phyloP scores from a whole-genome alignment of 1,284 basidiomycete genomes.

The Gomphus bonarii region DNA sequence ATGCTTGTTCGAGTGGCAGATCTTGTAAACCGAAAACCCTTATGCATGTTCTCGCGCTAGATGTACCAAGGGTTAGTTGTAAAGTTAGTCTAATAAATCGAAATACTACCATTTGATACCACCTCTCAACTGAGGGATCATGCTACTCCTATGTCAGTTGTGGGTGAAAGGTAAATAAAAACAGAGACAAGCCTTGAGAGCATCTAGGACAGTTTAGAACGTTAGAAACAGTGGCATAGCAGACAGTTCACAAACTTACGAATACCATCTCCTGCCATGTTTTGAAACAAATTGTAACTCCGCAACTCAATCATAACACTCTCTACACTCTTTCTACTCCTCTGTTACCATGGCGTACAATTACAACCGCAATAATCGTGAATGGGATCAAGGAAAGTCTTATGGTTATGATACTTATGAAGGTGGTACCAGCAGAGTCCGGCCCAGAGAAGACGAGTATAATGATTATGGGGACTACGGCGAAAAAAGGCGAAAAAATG shows the following conservation, averaged over 20 bases:
- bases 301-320: slow-evolving; percentile 2
- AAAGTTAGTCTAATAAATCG: neutral
- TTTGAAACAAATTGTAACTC: slow-evolving; percentile 5
- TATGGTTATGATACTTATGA: slow-evolving; percentile 19
- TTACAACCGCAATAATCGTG: slow-evolving; percentile 27
- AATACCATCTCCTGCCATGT: slow-evolving; percentile 22
- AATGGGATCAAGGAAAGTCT: slow-evolving; percentile 73
- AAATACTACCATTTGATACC: slow-evolving; percentile 58
- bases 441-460: slow-evolving; percentile 53
- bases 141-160: slow-evolving; percentile 29
- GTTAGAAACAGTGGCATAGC: neutral
- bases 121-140: slow-evolving; percentile 75
- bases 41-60: slow-evolving; percentile 73
- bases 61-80: neutral
- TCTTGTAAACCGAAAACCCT: slow-evolving; percentile 69
- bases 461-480: slow-evolving; percentile 38
- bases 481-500: slow-evolving; percentile 67
- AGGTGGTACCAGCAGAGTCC: slow-evolving; percentile 26
- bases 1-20: slow-evolving; percentile 45
- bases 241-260: slow-evolving; percentile 14
- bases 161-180: slow-evolving; percentile 20
- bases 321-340: slow-evolving; percentile 12
- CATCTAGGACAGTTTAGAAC: slow-evolving; percentile 17
- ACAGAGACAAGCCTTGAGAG: slow-evolving; percentile 20
- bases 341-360: slow-evolving; percentile 44